These are phyloP conservation scores for Cercospora nicotianae DNA, from an alignment of 2,329 filamentous ascomycete species.

Conservation along the genomic window DNA sequence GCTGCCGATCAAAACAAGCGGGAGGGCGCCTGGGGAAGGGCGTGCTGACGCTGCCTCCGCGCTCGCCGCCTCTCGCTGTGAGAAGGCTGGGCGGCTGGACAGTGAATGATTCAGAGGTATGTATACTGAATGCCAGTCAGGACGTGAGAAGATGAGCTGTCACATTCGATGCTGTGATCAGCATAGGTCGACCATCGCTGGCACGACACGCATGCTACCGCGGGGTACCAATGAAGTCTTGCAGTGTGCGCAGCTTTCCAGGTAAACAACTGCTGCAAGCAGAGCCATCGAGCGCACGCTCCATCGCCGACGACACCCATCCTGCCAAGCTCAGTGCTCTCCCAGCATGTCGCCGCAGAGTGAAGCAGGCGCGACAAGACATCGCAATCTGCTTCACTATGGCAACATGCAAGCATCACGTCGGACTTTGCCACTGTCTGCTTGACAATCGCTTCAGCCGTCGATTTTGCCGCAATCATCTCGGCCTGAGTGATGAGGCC, in stretches of 20 bases:
- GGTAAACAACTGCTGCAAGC: slow-evolving; percentile 17
- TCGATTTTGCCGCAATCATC: background rate
- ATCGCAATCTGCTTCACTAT: background rate
- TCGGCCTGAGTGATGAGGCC: background rate
- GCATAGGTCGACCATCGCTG: slow-evolving; percentile 19
- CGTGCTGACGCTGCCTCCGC: background rate
- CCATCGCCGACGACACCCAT: background rate
- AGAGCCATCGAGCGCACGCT: background rate
- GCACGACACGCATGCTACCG: slow-evolving; percentile 27
- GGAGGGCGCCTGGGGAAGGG: background rate
- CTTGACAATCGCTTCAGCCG: slow-evolving; percentile 1
- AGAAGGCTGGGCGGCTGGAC: background rate
- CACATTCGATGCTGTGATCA: slow-evolving; percentile 24
- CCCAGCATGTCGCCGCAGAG: background rate
- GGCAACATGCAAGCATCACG: background rate
- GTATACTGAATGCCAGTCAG: background rate
- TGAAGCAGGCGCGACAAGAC: background rate
- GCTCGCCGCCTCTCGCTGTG: background rate
- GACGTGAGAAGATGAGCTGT: slow-evolving; percentile 20
- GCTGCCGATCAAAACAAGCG: background rate
- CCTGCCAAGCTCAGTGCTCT: background rate
- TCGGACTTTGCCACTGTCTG: background rate
- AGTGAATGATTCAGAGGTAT: background rate
- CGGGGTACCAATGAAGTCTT: slow-evolving; percentile 23
- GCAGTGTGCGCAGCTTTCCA: slow-evolving; percentile 20